Percentiles rank a stretch among this genome's conserved stretches.
Conservation (phyloP, 768 basidiomycete genomes). For the Rhodosporidiobolus sp. region DNA sequence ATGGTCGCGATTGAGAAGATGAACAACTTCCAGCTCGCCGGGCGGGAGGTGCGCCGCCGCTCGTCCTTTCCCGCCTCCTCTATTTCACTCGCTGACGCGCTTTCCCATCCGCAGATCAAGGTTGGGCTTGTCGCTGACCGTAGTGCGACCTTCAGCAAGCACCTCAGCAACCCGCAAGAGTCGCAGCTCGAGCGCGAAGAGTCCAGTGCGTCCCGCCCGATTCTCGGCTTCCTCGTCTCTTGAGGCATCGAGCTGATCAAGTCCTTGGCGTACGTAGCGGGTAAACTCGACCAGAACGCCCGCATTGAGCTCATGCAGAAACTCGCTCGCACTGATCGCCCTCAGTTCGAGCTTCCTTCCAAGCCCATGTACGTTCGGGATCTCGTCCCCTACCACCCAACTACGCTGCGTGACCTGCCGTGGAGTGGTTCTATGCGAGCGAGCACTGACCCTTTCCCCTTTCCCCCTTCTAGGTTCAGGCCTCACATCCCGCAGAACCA, state of each 20-base stretch:
- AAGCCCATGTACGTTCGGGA: constrained; percentile 34
- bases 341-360: constrained; percentile 19
- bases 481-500: constrained; percentile 64
- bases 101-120: constrained; percentile 16
- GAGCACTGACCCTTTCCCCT: too few species aligned
- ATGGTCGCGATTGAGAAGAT: constrained; percentile 97
- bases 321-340: constrained; percentile 77
- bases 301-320: constrained; percentile 99
- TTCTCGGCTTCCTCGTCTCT: not conserved
- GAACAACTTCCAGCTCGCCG: constrained; percentile 98
- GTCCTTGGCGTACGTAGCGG: constrained; percentile 56
- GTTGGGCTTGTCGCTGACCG: constrained; percentile 43
- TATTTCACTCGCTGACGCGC: not conserved
- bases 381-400: too few species aligned
- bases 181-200: constrained; percentile 62
- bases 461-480: constrained; percentile 56
- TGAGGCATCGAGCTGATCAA: constrained; percentile 27
- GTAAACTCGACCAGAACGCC: constrained; percentile 96
- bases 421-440: not conserved
- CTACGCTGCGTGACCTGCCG: too few species aligned
- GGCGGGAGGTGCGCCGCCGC: constrained; percentile 54
- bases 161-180: constrained; percentile 76
- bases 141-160: constrained; percentile 38
- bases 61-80: not conserved
- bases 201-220: constrained; percentile 58